A percentile compares a stretch with the other conserved stretches of the same genome.
Evolutionary conservation across 1,139 yeast genomes (phyloP).

Genomic region (Blastobotrys indianensis): DNA sequence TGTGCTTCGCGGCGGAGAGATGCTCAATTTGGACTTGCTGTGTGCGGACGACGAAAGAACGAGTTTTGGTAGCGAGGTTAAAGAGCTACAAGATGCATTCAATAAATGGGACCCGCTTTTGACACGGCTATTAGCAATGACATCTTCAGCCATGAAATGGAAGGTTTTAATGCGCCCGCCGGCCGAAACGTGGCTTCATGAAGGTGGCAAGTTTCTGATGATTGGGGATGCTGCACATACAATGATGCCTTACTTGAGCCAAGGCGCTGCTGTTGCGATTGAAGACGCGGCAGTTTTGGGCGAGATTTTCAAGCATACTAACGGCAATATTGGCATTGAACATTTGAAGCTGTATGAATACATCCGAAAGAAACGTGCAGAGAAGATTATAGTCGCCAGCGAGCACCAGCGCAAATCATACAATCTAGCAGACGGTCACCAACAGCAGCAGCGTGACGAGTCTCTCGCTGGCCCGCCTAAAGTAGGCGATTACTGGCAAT

Average conservation of each 20-base stretch:
- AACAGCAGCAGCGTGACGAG: conserved; percentile 29
- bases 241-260: conserved; percentile 39
- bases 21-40: conserved; percentile 19
- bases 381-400: conserved; percentile 26
- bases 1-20: conserved; percentile 17
- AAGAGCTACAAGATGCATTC: conserved; percentile 8
- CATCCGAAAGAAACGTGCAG: conserved; percentile 31
- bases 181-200: conserved; percentile 13
- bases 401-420: conserved; percentile 24
- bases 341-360: conserved; percentile 23
- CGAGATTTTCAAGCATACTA: conserved; percentile 15
- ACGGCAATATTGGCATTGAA: conserved; percentile 18
- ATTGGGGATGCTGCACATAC: conserved; percentile 38
- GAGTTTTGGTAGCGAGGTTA: conserved; percentile 5
- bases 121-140: conserved; percentile 4
- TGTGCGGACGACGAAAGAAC: conserved; percentile 18
- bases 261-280: conserved; percentile 41
- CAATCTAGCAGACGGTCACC: conserved; percentile 34
- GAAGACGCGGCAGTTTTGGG: conserved; percentile 32
- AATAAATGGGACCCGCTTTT: conserved; percentile 8
- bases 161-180: conserved; percentile 11
- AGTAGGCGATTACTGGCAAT: conserved; percentile 4
- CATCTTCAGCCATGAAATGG: conserved; percentile 10
- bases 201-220: conserved; percentile 14
- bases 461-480: background rate